Evolutionary conservation across 371 early-diverging fungal genomes (phyloP), one percentile per base, ranked within the genome.

Genomic region (Mucor piriformis): DNA sequence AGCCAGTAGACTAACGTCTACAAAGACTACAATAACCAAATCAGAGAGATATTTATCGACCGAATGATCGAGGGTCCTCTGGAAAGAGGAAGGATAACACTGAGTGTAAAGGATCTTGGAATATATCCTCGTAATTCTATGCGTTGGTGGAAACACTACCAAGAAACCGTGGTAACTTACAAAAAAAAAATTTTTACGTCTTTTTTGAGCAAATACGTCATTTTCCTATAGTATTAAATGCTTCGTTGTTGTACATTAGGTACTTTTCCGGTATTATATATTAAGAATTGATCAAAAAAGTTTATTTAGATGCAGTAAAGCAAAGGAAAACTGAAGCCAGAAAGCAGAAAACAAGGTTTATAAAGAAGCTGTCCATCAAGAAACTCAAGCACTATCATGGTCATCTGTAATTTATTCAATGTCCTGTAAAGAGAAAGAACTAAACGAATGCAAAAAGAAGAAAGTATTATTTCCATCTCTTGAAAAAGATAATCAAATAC

Each of bases 271-370:
- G 37, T 37, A 37, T 37, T 37, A 7, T 37, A 37, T 37, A 37
- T 37, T 37, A 37, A 15, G 37, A 37, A 37, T 37, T 37, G 15
- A 8, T 37, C 37, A n/a, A n/a, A n/a, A n/a, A 33, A 50, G 50
- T 50, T 50, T 50, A 50, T 32, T 50, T 50, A 32, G 50, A 50
- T 50, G 50, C 50, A 50, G 33, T 50, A 50, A 50, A 50, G 50
- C 50, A 50, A 50, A 50, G 33, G 29, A 50, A 50, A 50, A 50
- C 50, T 50, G 50, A 50, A 50, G 50, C 50, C 50, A 50, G 50
- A 50, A 50, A 50, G 50, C 50, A 50, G 50, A 50, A 50, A 50
- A 50, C 50, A 33, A 50, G 50, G 50, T 29, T 50, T 50, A 33
- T 47, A 47, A 50, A 33, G 34, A 50, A 50, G 50, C 50, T 50